Base-by-base conservation (phyloP, 805 yeast genomes). In the Zygosaccharomyces kombuchaensis region DNA sequence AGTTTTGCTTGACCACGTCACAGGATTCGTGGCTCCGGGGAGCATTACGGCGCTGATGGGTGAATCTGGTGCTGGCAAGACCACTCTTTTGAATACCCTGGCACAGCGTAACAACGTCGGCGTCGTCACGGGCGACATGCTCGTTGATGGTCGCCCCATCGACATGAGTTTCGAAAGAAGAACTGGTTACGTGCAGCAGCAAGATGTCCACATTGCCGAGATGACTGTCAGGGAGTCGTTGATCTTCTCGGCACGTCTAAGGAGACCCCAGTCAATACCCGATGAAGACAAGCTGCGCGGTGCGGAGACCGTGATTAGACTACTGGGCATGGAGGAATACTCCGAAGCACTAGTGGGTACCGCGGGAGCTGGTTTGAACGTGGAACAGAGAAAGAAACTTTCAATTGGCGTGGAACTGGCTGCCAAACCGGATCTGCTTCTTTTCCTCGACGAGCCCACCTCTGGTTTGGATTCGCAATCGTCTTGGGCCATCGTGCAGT, bases 21-120 rank as follows among this genome's bases (percentile, higher is more conserved):
- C 70, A 38, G 77, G 77, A 26, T 72, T 65, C 58, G 68, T 71
- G 54, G 62, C 66, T 27, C 82, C 84, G 2, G 84, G 83, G 36
- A 80, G 59, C 69, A 60, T 78, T 55, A 78, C 82, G 17, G 83
- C 83, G 2, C 62, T 78, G 35, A 78, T 78, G 81, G 84, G 84
- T 47, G 82, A 76, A 56, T 76, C 82, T 2, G 84, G 84, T 53
- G 83, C 83, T 14, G 84, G 83, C 56, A 78, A 78, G 58, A 78
- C 83, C 0, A 78, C 84, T 5, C 62, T 78, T 41, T 66, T 78
- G 47, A 78, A 78, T 54, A 73, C 74, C 26, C 60, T 78, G 48
- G 74, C 81, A 36, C 75, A 73, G 56, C 67, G 84, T 57, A 73
- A 73, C 41, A 38, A 38, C 22, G 65, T 71, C 44, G 83, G 82